Evolutionary conservation across 768 basidiomycete species (phyloP), one percentile per base, ranked within the genome.

Genomic region (Sarcodon sp.): DNA sequence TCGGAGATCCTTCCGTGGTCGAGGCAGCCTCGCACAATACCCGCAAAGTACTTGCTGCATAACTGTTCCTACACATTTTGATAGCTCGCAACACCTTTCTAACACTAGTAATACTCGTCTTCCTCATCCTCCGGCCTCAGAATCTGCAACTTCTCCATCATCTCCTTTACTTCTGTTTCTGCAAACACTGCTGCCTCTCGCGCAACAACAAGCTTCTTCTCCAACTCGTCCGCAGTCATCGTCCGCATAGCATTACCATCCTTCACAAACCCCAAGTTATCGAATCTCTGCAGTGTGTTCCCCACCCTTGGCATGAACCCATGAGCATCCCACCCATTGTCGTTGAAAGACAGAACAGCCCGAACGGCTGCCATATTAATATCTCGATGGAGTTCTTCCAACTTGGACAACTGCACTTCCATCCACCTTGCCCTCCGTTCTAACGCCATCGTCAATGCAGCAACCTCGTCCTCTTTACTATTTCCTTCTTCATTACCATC

Each of bases 361-460:
- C 82, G 75, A 27, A 89, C 86, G 4, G 87, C 87, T 6, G 88
- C 88, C 2, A 78, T 86, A 62, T 91, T 92, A 65, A 91, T 90
- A 54, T 91, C 88, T 31, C 85, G 82, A 55, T 92, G 88, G 33
- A 91, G 70, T 57, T 88, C 88, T 62, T 92, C 88, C 34, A 92
- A 69, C 60, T 91, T 90, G 0, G 85, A 86, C 13, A 92, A 64
- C 61, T 90, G 88, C 16, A 88, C 84, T 63, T 91, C 87, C 85
- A 92, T 90, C 87, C 88, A 92, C 38, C 86, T 73, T 12, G 88
- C 89, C n/a, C 89, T 83, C 51, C 85, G 80, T 60, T 89, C 87
- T 41, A 92, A 73, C 7, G 87, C 87, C 44, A 83, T 67, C 1
- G 87, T 91, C 51, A 91, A 66, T 13, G 83, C 83, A 2, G 83